Conservation (phyloP, 2,329 filamentous ascomycete species). For the Plectosphaerella plurivora region DNA sequence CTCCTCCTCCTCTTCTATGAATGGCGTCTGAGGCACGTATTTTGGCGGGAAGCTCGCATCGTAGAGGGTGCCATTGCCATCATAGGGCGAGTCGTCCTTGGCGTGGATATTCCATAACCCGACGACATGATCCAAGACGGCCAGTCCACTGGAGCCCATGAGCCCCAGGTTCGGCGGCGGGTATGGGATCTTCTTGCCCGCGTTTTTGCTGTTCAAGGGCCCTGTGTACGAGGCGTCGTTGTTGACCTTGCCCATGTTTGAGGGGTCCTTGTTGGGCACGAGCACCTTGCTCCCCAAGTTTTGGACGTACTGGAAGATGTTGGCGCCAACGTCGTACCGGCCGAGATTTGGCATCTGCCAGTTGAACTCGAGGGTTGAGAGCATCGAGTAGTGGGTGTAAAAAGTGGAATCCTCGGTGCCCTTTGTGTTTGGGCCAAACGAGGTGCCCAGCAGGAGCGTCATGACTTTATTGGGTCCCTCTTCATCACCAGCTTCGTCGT, state of each 20-base stretch:
- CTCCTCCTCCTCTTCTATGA: constrained; percentile 3
- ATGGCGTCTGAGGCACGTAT: constrained; percentile 27
- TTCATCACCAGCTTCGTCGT: constrained; percentile 54
- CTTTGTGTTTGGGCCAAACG: constrained; percentile 38
- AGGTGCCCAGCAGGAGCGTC: constrained; percentile 50
- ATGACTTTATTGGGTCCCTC: constrained; percentile 47
- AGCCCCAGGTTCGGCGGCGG: constrained; percentile 38
- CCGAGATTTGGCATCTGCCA: constrained; percentile 37
- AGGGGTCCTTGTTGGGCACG: constrained; percentile 28
- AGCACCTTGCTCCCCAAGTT: constrained; percentile 25
- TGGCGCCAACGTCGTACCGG: constrained; percentile 33
- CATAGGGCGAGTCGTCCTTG: constrained; percentile 34
- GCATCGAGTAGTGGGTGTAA: constrained; percentile 40
- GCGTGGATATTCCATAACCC: constrained; percentile 22
- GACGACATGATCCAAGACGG: constrained; percentile 27
- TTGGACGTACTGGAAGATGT: constrained; percentile 35
- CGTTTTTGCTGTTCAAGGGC: constrained; percentile 27
- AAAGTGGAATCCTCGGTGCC: constrained; percentile 48
- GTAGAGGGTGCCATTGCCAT: constrained; percentile 36
- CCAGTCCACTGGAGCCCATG: constrained; percentile 35
- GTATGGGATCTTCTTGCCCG: constrained; percentile 21
- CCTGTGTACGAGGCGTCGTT: constrained; percentile 39
- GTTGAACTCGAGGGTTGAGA: constrained; percentile 35
- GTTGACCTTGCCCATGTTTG: constrained; percentile 26
- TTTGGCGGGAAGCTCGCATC: constrained; percentile 35